Conservation (phyloP, 495 filamentous ascomycete species). For the Parathielavia appendiculata region DNA sequence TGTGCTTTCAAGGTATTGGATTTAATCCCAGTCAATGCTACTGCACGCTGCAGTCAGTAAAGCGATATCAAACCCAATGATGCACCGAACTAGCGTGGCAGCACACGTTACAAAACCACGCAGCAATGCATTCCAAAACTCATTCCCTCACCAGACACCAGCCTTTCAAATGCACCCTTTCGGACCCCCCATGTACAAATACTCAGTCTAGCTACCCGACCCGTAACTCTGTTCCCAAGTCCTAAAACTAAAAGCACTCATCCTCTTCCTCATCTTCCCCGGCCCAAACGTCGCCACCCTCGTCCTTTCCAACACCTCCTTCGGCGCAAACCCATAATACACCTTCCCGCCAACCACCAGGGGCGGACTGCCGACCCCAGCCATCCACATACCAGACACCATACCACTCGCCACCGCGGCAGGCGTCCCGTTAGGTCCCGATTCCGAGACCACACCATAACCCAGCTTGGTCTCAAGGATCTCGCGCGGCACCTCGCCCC, state of each 20-base stretch:
- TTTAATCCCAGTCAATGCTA: too few relatives aligned
- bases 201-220: too few relatives aligned
- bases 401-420: neutral
- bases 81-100: too few relatives aligned
- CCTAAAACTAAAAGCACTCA: slow-evolving; percentile 17
- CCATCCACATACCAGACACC: slow-evolving; percentile 1
- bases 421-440: slow-evolving; percentile 12
- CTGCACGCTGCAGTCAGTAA: too few relatives aligned
- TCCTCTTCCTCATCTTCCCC: slow-evolving; percentile 9
- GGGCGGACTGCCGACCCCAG: neutral
- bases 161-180: too few relatives aligned
- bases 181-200: too few relatives aligned
- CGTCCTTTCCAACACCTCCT: slow-evolving; percentile 19
- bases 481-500: slow-evolving; percentile 28
- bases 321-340: slow-evolving; percentile 28
- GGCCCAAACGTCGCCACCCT: slow-evolving; percentile 17
- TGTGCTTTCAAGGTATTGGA: too few relatives aligned
- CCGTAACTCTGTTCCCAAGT: slow-evolving; percentile 14
- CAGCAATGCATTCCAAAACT: too few relatives aligned
- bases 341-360: slow-evolving; percentile 6
- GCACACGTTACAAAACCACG: too few relatives aligned
- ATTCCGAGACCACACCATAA: slow-evolving; percentile 23
- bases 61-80: too few relatives aligned
- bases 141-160: too few relatives aligned
- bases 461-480: slow-evolving; percentile 20